Base-by-base conservation (phyloP, 2,329 filamentous ascomycete species). In the Pyrenochaeta sp. region DNA sequence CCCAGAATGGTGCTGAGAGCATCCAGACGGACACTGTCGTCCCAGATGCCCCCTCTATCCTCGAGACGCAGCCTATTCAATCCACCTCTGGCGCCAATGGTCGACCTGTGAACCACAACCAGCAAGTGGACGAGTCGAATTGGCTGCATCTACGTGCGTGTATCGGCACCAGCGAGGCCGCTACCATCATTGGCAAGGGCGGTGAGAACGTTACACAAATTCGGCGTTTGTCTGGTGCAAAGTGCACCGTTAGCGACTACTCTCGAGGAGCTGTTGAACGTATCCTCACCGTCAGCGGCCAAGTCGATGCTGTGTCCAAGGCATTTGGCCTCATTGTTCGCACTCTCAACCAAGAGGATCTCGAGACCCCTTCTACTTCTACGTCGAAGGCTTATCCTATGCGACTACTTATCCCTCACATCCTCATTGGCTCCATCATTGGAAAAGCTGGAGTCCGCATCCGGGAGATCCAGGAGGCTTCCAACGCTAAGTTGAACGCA, bases 201-300 rank as follows among this genome's bases (percentile, higher is more conserved):
- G 95, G 95, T 76, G 95, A 99, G 84, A 99, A 99, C 75, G 95
- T 99, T 47, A 96, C 93, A 68, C 92, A 96, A 81, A 98, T 99
- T 75, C 89, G 95, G 68, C 92, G 92, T 77, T 85, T 97, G 81
- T 97, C 95, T 51, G 93, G 93, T 71, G 95, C 95, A 67, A 98
- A 98, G 82, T 99, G 95, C 83, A 99, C 95, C 47, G 95, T 99
- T 69, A 97, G 93, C 82, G 95, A 99, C 80, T 99, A 98, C 75
- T 91, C 96, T 69, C 92, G 96, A 75, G 95, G 95, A 66, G 95
- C 95, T 54, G 93, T 98, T 34, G 95, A 99, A 83, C 92, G 95
- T 76, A 97, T 99, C 73, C 85, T 99, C 73, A 99, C 95, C 32
- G 95, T 99, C 61, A 98, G 94, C 79, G 95, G 95, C 62, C 90